These are phyloP conservation scores for Trapa incisa DNA, from an alignment of 345 rosid genomes.

Conservation along the genomic window DNA sequence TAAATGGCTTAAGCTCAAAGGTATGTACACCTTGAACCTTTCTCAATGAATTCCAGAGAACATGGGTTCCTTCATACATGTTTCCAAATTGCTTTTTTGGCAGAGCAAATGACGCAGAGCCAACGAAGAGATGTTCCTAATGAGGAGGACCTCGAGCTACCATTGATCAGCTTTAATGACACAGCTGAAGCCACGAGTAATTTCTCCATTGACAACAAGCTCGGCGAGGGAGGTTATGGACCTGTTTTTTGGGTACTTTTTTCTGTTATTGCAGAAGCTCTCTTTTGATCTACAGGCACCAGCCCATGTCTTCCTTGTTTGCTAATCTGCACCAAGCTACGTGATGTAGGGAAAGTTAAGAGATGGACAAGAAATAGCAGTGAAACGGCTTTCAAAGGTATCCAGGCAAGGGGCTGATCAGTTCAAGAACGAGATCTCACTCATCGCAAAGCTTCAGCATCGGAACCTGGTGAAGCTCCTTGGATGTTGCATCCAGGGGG, in stretches of 20 bases:
- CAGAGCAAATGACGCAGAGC: not conserved
- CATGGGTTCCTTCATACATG: not conserved
- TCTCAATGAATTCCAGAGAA: not conserved
- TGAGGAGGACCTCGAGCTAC: conserved; percentile 13
- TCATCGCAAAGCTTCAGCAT: conserved; percentile 29
- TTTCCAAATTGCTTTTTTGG: not conserved
- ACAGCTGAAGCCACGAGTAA: conserved; percentile 21
- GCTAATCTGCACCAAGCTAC: not conserved
- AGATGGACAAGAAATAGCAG: conserved; percentile 15
- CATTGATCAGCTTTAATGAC: conserved; percentile 14
- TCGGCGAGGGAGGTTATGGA: conserved; percentile 37
- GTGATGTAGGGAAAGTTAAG: conserved; percentile 14
- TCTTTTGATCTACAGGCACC: not conserved
- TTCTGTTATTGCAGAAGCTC: not conserved
- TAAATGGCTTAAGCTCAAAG: not conserved
- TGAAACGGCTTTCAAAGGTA: conserved; percentile 8
- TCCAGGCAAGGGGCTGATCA: conserved; percentile 7
- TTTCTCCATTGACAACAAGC: conserved; percentile 16
- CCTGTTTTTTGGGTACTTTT: conserved; percentile 20
- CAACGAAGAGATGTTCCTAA: not conserved
- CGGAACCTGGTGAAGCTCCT: conserved; percentile 31
- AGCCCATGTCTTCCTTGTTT: too few relatives aligned
- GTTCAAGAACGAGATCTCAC: conserved; percentile 6
- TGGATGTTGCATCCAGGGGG: conserved; percentile 23
- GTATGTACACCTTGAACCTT: not conserved